Percentiles rank a stretch among this genome's conserved stretches.
Conservation (phyloP, 257 asterid species). For the Cordia subcordata region DNA sequence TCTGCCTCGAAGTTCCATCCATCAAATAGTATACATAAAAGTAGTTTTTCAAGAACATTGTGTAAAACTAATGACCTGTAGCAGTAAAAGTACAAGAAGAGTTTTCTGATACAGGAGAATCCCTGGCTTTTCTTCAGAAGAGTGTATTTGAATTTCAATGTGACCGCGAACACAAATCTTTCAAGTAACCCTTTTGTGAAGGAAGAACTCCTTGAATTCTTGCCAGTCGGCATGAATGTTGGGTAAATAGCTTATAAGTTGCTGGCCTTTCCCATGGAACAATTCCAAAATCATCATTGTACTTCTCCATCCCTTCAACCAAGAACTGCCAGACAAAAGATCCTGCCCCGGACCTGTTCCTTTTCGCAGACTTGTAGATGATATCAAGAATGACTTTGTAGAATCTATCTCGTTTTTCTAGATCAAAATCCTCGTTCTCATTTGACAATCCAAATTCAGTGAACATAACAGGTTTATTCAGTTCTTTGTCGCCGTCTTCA, state of each 20-base stretch:
- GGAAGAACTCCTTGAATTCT: slow-evolving; percentile 81
- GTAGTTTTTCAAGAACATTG: not conserved
- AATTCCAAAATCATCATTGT: slow-evolving; percentile 85
- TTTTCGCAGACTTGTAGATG: slow-evolving; percentile 64
- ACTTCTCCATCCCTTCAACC: slow-evolving; percentile 84
- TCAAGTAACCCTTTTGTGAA: slow-evolving; percentile 58
- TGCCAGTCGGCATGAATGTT: slow-evolving; percentile 85
- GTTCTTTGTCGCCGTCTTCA: slow-evolving; percentile 95
- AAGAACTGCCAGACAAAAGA: slow-evolving; percentile 90
- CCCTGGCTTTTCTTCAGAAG: not conserved
- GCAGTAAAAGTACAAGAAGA: not conserved
- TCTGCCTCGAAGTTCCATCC: not conserved
- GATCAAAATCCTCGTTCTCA: slow-evolving; percentile 64
- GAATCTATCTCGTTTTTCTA: slow-evolving; percentile 57
- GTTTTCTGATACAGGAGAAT: not conserved
- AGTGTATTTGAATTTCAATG: not conserved
- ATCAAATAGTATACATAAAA: not conserved
- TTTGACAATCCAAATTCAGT: slow-evolving; percentile 88
- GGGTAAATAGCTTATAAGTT: slow-evolving; percentile 58
- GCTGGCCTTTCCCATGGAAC: slow-evolving; percentile 78
- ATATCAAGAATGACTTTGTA: slow-evolving; percentile 68
- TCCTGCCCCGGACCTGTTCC: slow-evolving; percentile 71
- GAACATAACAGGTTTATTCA: slow-evolving; percentile 77
- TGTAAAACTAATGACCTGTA: not conserved
- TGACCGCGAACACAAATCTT: slow-evolving; percentile 48